Percentiles rank a stretch among this genome's conserved stretches.
Evolutionary conservation across 2,329 filamentous ascomycete species (phyloP).

Genomic region (Claviceps africana): DNA sequence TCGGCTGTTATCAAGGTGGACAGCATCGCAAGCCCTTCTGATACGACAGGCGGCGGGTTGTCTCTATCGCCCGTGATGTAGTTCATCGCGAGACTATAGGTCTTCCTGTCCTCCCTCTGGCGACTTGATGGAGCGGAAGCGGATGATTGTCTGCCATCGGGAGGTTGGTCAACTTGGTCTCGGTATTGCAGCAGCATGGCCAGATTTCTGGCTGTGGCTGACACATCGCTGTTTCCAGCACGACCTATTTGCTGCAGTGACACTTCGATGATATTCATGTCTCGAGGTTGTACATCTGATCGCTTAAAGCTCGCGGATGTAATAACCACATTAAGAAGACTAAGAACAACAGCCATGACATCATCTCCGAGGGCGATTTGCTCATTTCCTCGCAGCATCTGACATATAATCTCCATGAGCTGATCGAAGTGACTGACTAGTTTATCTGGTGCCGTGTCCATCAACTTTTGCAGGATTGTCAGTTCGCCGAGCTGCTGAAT

Average conservation of each 20-base stretch:
- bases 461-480: slow-evolving; percentile 50
- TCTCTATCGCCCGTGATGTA: slow-evolving; percentile 46
- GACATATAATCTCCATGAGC: slow-evolving; percentile 47
- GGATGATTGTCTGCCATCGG: slow-evolving; percentile 19
- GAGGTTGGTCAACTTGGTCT: slow-evolving; percentile 34
- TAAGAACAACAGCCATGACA: slow-evolving; percentile 38
- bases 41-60: slow-evolving; percentile 51
- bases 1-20: slow-evolving; percentile 39
- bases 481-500: slow-evolving; percentile 39
- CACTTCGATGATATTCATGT: slow-evolving; percentile 32
- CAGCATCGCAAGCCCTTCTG: slow-evolving; percentile 49
- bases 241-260: slow-evolving; percentile 31
- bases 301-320: slow-evolving; percentile 43
- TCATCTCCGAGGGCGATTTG: slow-evolving; percentile 31
- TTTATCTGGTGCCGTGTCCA: slow-evolving; percentile 47
- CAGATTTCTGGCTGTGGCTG: slow-evolving; percentile 42
- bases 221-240: slow-evolving; percentile 26
- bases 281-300: slow-evolving; percentile 26
- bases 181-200: slow-evolving; percentile 41
- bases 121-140: slow-evolving; percentile 28
- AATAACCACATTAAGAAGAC: slow-evolving; percentile 46
- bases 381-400: slow-evolving; percentile 39
- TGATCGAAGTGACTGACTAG: slow-evolving; percentile 50
- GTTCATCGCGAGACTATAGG: slow-evolving; percentile 46
- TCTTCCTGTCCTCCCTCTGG: slow-evolving; percentile 45